Conservation (phyloP, 805 yeast species). For the Kluyveromyces wickerhamii region DNA sequence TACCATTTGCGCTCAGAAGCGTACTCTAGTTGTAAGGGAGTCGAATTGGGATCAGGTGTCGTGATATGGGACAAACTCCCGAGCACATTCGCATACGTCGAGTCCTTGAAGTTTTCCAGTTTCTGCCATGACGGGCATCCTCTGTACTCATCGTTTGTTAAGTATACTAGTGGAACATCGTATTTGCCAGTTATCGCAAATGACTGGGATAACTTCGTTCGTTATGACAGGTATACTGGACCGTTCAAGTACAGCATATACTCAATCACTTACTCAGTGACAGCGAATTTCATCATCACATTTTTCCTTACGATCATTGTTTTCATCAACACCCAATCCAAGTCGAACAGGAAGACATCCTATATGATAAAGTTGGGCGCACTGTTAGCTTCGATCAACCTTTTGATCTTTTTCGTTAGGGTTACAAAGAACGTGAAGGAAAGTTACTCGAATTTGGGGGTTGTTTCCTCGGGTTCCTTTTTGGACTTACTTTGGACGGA, state of each 20-base stretch:
- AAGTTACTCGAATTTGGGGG: constrained; percentile 38
- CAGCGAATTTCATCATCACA: constrained; percentile 58
- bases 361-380: constrained; percentile 35
- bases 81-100: constrained; percentile 11
- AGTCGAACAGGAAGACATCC: constrained; percentile 40
- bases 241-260: constrained; percentile 48
- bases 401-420: constrained; percentile 42
- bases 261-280: constrained; percentile 53
- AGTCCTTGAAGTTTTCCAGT: constrained; percentile 23
- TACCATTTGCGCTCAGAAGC: background rate
- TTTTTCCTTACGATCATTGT: constrained; percentile 56
- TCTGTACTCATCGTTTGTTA: constrained; percentile 29
- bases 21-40: constrained; percentile 28
- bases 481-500: constrained; percentile 35
- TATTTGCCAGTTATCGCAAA: constrained; percentile 26
- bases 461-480: constrained; percentile 20
- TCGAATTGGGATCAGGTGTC: constrained; percentile 29
- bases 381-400: constrained; percentile 44
- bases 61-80: constrained; percentile 18
- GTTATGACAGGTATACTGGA: constrained; percentile 31
- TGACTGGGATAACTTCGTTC: constrained; percentile 44
- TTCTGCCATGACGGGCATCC: constrained; percentile 31
- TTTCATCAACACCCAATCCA: constrained; percentile 55
- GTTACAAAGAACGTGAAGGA: constrained; percentile 38
- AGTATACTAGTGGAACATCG: constrained; percentile 34